These are phyloP conservation scores for Alternaria metachromatica DNA, from an alignment of 2,329 filamentous ascomycete genomes.

Conservation along the genomic window DNA sequence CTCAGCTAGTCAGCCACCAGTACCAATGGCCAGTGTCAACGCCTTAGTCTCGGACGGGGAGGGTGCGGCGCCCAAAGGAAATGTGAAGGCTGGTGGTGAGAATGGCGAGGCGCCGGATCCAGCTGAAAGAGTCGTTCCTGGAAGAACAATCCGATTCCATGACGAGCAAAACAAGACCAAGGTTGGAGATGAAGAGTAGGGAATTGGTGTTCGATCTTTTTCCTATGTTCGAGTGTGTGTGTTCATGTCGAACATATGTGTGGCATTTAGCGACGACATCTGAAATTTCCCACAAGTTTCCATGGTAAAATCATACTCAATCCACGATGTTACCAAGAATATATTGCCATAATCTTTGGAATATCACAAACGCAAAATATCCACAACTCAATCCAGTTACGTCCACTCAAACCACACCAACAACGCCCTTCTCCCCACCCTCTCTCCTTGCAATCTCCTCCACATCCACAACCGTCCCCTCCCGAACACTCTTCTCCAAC, in stretches of 20 bases:
- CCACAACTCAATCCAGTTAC: too few relatives aligned
- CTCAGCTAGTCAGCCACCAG: not conserved
- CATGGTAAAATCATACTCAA: not conserved
- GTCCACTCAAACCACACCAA: slow-evolving; percentile 5
- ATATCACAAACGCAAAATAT: not conserved
- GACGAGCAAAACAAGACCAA: slow-evolving; percentile 24
- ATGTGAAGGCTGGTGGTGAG: not conserved
- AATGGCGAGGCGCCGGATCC: not conserved
- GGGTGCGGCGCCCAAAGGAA: not conserved
- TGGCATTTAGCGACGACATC: not conserved
- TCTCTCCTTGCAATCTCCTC: slow-evolving; percentile 44
- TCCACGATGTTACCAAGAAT: not conserved
- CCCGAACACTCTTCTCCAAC: slow-evolving; percentile 36
- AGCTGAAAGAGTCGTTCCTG: slow-evolving; percentile 11
- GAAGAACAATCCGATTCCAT: slow-evolving; percentile 39
- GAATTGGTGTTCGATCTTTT: not conserved
- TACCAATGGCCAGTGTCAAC: not conserved
- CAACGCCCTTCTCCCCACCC: slow-evolving; percentile 30
- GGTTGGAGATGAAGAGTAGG: not conserved
- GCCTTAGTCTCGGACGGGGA: not conserved
- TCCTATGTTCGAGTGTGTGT: not conserved
- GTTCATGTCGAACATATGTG: not conserved
- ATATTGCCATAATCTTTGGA: not conserved
- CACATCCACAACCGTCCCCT: slow-evolving; percentile 41
- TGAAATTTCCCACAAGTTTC: not conserved